Evolutionary conservation across 2,329 filamentous ascomycete species (phyloP), one percentile per base, ranked within the genome.

Genomic region (Coleophoma eucalyptorum): DNA sequence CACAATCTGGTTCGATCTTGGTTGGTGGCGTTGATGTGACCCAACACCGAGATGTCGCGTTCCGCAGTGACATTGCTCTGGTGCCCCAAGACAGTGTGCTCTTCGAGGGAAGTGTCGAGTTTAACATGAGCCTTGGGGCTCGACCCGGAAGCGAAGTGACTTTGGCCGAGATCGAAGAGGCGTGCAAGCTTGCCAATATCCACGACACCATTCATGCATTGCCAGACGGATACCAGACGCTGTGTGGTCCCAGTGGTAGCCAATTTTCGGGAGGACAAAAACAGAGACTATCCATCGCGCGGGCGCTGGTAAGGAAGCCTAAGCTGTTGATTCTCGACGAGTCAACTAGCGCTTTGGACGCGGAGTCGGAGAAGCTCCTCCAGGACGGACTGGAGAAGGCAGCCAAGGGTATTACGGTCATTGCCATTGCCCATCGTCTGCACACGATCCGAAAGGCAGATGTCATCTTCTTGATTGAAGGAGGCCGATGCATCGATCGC

Each of bases 241-340:
- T 80, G 58, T 74, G 84, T 21, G 79, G 91, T 6, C 84, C 87
- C n/a, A 85, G 87, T 55, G 88, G 87, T 2, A 85, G 86, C 0
- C 78, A 85, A 19, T 69, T 95, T 3, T 91, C 87, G 0, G 90
- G 89, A 2, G 90, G 90, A 0, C 90, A 95, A 65, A 81, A 85
- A 15, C 90, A 95, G 66, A 79, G 89, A 1, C 69, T 95, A 13
- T 84, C 85, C 0, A 92, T 96, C 62, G 89, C 90, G 0, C 77
- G 90, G 20, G 89, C 89, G 0, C 73, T 93, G 3, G 78, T 91
- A 3, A 79, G 89, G 0, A 78, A 81, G 54, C 90, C 90, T 0
- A 78, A 84, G 43, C 75, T 95, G 1, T 68, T 95, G 16, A 79
- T 96, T 37, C 75, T 95, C 1, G 90, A 96, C 60, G 90, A 95